These are phyloP conservation scores for Corylus heterophylla DNA, from an alignment of 306 rosid genomes.

Conservation along the genomic window DNA sequence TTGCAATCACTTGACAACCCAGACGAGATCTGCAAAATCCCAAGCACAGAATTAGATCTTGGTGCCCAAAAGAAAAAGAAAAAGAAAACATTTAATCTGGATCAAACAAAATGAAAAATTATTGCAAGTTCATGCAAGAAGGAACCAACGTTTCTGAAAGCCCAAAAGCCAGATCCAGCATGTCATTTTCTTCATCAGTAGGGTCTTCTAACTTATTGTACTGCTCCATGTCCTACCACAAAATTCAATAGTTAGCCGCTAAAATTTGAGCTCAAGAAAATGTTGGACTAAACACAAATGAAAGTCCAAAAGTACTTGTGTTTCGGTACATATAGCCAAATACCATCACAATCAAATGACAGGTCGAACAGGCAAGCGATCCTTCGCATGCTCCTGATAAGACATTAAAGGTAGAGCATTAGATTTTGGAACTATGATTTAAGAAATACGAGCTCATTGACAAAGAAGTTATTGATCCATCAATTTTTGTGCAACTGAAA, in stretches of 20 bases:
- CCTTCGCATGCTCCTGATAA: slow-evolving; percentile 87
- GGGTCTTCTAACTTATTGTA: slow-evolving; percentile 92
- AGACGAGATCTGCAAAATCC: slow-evolving; percentile 72
- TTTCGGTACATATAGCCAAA: slow-evolving; percentile 17
- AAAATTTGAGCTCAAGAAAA: background rate
- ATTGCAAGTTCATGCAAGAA: slow-evolving; percentile 3
- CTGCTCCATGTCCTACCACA: slow-evolving; percentile 65
- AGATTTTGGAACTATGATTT: background rate
- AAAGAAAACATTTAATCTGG: background rate
- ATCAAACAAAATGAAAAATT: background rate
- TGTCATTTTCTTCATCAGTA: slow-evolving; percentile 93
- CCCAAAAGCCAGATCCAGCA: slow-evolving; percentile 94
- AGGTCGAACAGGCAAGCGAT: slow-evolving; percentile 85
- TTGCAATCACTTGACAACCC: slow-evolving; percentile 95
- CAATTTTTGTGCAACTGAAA: background rate
- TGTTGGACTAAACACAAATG: background rate
- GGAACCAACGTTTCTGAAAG: slow-evolving; percentile 78
- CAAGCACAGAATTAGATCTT: slow-evolving; percentile 14
- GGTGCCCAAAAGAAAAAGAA: background rate
- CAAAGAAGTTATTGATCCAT: background rate
- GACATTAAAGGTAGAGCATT: slow-evolving; percentile 30
- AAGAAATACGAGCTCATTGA: background rate
- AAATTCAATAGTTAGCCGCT: slow-evolving; percentile 18
- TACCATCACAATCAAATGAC: slow-evolving; percentile 88
- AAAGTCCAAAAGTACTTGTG: slow-evolving; percentile 7